Evolutionary conservation across 306 rosid species (phyloP).

Genomic region (Ochetophila trinervis): DNA sequence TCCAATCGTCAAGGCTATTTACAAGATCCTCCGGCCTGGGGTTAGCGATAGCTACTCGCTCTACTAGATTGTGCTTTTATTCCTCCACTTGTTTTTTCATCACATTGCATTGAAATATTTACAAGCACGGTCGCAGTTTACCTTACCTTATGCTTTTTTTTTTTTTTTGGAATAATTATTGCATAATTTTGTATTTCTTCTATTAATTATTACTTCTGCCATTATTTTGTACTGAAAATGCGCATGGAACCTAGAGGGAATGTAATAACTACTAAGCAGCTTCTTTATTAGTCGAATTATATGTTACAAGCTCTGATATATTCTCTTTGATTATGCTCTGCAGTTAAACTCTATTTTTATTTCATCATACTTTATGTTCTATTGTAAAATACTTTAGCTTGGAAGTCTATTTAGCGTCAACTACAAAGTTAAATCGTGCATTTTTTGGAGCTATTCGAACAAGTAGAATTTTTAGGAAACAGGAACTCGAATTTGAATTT

Average conservation of each 20-base stretch:
- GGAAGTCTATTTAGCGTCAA: no score
- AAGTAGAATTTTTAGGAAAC: no score
- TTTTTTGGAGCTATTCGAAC: no score
- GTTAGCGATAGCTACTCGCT: slow-evolving; percentile 66
- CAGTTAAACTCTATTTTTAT: no score
- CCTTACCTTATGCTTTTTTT: no score
- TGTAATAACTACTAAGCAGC: slow-evolving; percentile 7
- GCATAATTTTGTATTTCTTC: neutral
- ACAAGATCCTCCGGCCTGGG: slow-evolving; percentile 67
- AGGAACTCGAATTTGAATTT: no score
- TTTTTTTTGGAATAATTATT: slow-evolving; percentile 20
- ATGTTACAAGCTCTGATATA: neutral
- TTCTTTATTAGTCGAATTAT: neutral
- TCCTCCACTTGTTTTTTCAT: slow-evolving; percentile 6
- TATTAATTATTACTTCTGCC: slow-evolving; percentile 14
- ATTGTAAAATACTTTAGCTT: no score
- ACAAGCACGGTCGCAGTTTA: neutral
- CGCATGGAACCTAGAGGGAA: slow-evolving; percentile 24
- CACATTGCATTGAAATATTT: slow-evolving; percentile 18
- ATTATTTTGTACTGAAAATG: slow-evolving; percentile 18
- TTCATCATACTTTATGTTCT: no score
- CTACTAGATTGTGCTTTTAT: slow-evolving; percentile 45
- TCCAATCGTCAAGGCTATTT: slow-evolving; percentile 70
- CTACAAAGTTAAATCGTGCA: no score
- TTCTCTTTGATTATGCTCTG: no score